A percentile compares a stretch with the other conserved stretches of the same genome.
These are phyloP conservation scores for Kwoniella shivajii DNA, from an alignment of 1,284 basidiomycete species.

Conservation along the genomic window DNA sequence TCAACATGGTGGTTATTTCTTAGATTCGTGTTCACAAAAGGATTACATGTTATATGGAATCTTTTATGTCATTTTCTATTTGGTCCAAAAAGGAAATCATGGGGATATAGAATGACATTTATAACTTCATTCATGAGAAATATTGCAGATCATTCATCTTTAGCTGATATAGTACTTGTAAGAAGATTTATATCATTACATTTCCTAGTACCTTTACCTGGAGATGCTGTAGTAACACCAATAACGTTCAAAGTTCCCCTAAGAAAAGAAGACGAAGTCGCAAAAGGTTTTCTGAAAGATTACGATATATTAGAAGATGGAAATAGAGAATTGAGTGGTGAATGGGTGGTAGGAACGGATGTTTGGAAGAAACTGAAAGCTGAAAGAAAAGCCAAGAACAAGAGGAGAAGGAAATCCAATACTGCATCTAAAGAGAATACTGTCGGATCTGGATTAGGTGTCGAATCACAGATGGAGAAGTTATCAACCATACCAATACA, in stretches of 20 bases:
- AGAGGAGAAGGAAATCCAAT: constrained; percentile 18
- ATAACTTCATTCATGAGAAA: constrained; percentile 71
- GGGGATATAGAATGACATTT: constrained; percentile 55
- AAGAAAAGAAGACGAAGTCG: constrained; percentile 65
- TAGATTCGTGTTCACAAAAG: constrained; percentile 45
- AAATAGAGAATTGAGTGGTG: constrained; percentile 79
- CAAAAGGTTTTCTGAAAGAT: constrained; percentile 56
- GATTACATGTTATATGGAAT: constrained; percentile 46
- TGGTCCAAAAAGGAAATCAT: constrained; percentile 50
- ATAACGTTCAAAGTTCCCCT: constrained; percentile 85
- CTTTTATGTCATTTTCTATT: constrained; percentile 44
- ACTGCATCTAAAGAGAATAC: not conserved
- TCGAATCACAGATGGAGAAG: not conserved
- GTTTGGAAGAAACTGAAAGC: constrained; percentile 85
- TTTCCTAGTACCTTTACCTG: constrained; percentile 82
- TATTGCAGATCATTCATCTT: constrained; percentile 75
- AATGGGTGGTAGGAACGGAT: constrained; percentile 93
- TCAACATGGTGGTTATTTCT: constrained; percentile 47
- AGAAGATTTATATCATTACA: constrained; percentile 79
- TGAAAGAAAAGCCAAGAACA: constrained; percentile 66
- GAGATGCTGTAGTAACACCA: constrained; percentile 92
- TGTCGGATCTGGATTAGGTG: not conserved
- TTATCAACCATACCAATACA: too few relatives aligned
- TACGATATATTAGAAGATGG: constrained; percentile 78
- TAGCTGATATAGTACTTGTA: constrained; percentile 83